These are phyloP conservation scores for Pulicaria dysenterica DNA, from an alignment of 129 eudicot species.

Conservation along the genomic window DNA sequence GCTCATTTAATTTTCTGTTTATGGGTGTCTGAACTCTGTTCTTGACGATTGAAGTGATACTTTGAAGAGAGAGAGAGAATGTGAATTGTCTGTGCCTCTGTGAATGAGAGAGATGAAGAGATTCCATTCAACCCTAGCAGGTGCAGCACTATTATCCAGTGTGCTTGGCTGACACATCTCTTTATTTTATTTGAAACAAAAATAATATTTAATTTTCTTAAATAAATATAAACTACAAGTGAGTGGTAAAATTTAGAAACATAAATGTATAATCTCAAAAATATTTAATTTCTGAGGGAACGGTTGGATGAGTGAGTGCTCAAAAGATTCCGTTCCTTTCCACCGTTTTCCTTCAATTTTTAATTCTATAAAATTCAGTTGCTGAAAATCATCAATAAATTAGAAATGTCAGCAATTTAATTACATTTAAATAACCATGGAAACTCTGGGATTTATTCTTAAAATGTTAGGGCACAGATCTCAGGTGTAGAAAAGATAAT, in stretches of 20 bases:
- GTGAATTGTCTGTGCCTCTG: background rate
- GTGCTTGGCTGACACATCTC: slow-evolving; percentile 57
- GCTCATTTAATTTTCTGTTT: slow-evolving; percentile 27
- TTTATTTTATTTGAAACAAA: slow-evolving; percentile 18
- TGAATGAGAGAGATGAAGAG: slow-evolving; percentile 35
- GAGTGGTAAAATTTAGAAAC: background rate
- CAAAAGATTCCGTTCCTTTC: slow-evolving; percentile 21
- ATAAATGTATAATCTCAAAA: background rate
- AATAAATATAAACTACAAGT: slow-evolving; percentile 14
- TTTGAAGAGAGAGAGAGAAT: slow-evolving; percentile 24
- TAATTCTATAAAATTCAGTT: background rate
- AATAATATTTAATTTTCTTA: background rate
- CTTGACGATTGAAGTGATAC: slow-evolving; percentile 37
- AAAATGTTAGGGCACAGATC: too few species aligned
- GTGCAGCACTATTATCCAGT: slow-evolving; percentile 61
- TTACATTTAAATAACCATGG: too few species aligned
- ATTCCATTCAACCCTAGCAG: slow-evolving; percentile 54
- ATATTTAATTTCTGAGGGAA: background rate
- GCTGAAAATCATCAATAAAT: too few species aligned
- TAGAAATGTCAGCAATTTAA: too few species aligned
- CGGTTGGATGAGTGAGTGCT: background rate
- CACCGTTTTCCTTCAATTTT: background rate
- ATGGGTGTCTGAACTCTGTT: slow-evolving; percentile 34
- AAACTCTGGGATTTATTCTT: too few species aligned
- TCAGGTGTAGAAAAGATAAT: too few species aligned